phyloP scores from a whole-genome alignment of 2,329 filamentous ascomycete species.

The Fusarium robinianum region DNA sequence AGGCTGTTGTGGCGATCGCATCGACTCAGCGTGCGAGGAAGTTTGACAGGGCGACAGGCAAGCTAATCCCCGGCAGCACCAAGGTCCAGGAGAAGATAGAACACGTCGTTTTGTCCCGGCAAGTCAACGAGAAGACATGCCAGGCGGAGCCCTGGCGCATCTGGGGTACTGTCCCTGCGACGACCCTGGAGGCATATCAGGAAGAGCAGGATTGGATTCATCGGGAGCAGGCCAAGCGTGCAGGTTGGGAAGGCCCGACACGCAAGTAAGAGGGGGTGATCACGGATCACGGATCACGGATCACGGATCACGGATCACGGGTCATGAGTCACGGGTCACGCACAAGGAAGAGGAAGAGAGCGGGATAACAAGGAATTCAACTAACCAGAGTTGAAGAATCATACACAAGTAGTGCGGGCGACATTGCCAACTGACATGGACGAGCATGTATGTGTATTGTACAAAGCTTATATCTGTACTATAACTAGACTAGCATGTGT shows the following conservation, averaged over 20 bases:
- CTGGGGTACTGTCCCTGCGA: slow-evolving; percentile 65
- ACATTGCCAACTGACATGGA: neutral
- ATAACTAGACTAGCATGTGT: slow-evolving; percentile 37
- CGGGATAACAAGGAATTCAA: neutral
- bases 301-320: neutral
- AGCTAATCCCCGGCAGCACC: slow-evolving; percentile 51
- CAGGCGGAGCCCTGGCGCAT: slow-evolving; percentile 61
- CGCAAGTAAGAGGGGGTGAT: slow-evolving; percentile 14
- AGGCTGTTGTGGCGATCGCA: slow-evolving; percentile 63
- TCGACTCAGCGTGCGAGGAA: slow-evolving; percentile 59
- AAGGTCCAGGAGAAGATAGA: slow-evolving; percentile 62
- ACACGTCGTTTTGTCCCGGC: slow-evolving; percentile 64
- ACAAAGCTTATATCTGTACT: slow-evolving; percentile 38
- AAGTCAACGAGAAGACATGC: slow-evolving; percentile 52
- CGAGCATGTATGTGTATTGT: slow-evolving; percentile 30
- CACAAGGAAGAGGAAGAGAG: slow-evolving; percentile 29
- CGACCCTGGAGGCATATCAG: slow-evolving; percentile 49
- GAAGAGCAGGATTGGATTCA: slow-evolving; percentile 44
- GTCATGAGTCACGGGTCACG: slow-evolving; percentile 8
- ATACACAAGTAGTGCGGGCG: too few relatives aligned
- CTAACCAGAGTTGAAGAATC: too few relatives aligned
- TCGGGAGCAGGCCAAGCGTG: slow-evolving; percentile 41
- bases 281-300: neutral
- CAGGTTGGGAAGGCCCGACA: slow-evolving; percentile 39
- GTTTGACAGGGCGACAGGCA: slow-evolving; percentile 43